Base-by-base conservation (phyloP, 2,329 filamentous ascomycete genomes). In the Colletotrichum magnum region DNA sequence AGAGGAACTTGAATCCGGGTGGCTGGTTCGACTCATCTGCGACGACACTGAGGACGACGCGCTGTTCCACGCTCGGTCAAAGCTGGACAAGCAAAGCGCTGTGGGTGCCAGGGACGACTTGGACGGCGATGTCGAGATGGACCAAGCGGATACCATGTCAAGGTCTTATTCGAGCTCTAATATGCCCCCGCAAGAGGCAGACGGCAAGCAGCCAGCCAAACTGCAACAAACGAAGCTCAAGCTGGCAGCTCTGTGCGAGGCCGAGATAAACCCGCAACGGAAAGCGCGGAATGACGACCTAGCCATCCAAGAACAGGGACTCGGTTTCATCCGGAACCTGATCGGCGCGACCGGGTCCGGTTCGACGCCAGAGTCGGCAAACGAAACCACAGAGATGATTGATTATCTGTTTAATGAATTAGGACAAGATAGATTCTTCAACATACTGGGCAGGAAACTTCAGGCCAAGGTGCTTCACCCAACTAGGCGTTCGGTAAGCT, bases 241-340 rank as follows among this genome's bases (percentile, higher is more conserved):
- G 69, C 80, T 91, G 45, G 79, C 82, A 18, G 78, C 79, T 6
- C 79, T 91, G 13, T 87, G 90, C 67, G 91, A 93, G 59, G 85
- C 87, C 15, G 93, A 96, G 76, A 82, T 91, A 53, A 92, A 93
- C 71, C 88, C 90, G 24, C 84, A 86, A 26, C 87, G 90, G 36
- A 91, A 91, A 76, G 89, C 91, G 18, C 88, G 92, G 60, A 90
- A 90, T 72, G 93, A 97, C 72, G 93, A 97, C 72, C 85, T 95
- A 45, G 91, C 91, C 2, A 93, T 98, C 32, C 95, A 98, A 80
- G 94, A 97, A 77, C 95, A 98, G 80, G 93, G 92, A 0, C 88
- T 98, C 18, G 92, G 97, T 74, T 92, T 98, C 74, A 89, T 99
- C 71, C 89, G 95, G 63, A 99, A 99, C 79, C 85, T 98, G 39